Conservation (phyloP, 1,139 yeast species). For the Scheffersomyces segobiensis region DNA sequence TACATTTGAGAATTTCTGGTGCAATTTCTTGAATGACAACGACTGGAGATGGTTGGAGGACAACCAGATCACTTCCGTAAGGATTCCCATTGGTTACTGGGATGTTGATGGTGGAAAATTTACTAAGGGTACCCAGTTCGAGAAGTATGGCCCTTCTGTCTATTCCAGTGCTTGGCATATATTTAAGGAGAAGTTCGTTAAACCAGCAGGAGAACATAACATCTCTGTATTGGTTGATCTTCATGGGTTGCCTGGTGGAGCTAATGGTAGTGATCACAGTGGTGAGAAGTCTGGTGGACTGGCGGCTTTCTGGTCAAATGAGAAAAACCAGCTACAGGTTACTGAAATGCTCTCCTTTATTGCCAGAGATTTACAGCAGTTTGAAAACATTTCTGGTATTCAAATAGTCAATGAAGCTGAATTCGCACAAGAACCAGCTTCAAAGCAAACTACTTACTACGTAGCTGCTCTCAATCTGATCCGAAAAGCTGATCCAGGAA, state of each 20-base stretch:
- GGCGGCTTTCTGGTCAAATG: constrained; percentile 65
- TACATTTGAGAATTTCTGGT: constrained; percentile 71
- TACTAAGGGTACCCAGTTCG: constrained; percentile 64
- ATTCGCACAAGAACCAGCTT: constrained; percentile 51
- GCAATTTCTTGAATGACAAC: constrained; percentile 55
- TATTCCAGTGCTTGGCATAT: constrained; percentile 73
- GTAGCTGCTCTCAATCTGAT: constrained; percentile 65
- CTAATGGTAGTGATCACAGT: constrained; percentile 80
- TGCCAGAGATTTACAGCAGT: constrained; percentile 55
- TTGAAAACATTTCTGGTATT: constrained; percentile 75
- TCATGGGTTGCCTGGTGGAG: constrained; percentile 93
- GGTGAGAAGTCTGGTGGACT: constrained; percentile 58
- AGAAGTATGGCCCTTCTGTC: constrained; percentile 44
- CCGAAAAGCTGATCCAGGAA: constrained; percentile 49
- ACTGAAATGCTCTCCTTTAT: constrained; percentile 57
- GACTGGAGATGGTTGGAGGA: constrained; percentile 80
- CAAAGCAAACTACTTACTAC: constrained; percentile 62
- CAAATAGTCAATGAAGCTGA: constrained; percentile 86
- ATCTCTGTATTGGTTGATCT: constrained; percentile 82
- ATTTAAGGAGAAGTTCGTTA: constrained; percentile 50
- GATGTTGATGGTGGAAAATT: constrained; percentile 64
- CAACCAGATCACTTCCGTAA: constrained; percentile 70
- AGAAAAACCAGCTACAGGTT: constrained; percentile 45
- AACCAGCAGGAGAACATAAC: constrained; percentile 51
- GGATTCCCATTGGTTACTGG: constrained; percentile 95